phyloP scores from a whole-genome alignment of 176 grass and related monocot species.

The Carex littledalei region DNA sequence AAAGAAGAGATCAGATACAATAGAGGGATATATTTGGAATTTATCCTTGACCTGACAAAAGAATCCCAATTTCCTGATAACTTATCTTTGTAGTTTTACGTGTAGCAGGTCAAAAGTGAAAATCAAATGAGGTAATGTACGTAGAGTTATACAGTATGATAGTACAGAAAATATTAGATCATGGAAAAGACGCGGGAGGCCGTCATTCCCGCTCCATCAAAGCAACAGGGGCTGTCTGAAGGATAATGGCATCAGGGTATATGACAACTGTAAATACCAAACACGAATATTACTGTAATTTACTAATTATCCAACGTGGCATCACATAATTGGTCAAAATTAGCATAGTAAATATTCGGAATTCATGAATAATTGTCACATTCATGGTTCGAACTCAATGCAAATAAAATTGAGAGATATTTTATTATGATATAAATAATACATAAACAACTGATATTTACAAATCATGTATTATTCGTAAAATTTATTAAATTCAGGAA shows the following conservation, averaged over 20 bases:
- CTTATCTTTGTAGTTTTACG: background rate
- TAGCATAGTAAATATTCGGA: background rate
- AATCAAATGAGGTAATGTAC: background rate
- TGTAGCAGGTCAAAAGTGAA: background rate
- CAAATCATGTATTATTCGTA: background rate
- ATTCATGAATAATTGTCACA: background rate
- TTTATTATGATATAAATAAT: background rate
- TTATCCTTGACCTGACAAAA: background rate
- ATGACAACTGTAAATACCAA: background rate
- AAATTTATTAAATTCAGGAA: background rate
- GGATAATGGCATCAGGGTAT: background rate
- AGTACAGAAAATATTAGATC: background rate
- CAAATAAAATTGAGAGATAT: background rate
- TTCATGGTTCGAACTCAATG: background rate
- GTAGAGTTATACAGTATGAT: background rate
- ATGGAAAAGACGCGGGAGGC: conserved; percentile 13
- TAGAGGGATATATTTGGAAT: background rate
- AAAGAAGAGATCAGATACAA: background rate
- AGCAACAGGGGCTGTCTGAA: conserved; percentile 16
- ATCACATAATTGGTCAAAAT: background rate
- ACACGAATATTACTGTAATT: background rate
- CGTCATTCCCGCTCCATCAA: conserved; percentile 31
- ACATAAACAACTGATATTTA: background rate
- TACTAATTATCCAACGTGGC: background rate
- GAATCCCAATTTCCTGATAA: background rate